Conservation (phyloP, 2,329 filamentous ascomycete species). For the Clarireedia monteithiana region DNA sequence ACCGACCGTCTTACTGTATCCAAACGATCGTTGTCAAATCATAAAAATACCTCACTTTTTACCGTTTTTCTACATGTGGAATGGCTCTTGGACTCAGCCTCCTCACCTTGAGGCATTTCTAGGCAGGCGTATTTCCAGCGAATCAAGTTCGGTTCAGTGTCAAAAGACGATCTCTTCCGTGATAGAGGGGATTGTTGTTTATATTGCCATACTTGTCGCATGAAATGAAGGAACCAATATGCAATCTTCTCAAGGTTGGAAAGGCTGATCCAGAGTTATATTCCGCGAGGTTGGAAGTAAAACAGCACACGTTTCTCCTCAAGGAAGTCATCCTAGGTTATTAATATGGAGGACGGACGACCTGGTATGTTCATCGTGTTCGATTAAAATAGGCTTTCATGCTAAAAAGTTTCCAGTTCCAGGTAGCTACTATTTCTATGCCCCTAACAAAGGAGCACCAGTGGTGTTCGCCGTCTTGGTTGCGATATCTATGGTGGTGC, state of each 20-base stretch:
- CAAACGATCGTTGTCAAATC: background rate
- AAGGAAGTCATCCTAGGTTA: background rate
- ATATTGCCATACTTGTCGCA: no score
- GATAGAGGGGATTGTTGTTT: no score
- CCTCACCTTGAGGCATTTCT: background rate
- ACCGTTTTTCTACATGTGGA: background rate
- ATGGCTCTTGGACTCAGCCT: background rate
- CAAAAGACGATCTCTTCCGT: no score
- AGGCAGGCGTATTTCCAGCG: background rate
- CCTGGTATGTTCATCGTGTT: background rate
- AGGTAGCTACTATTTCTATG: constrained; percentile 39
- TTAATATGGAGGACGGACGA: constrained; percentile 8
- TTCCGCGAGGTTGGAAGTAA: background rate
- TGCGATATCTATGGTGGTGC: constrained; percentile 36
- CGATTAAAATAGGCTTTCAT: background rate
- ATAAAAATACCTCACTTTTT: background rate
- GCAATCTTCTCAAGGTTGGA: no score
- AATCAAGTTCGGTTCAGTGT: background rate
- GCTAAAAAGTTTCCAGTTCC: constrained; percentile 15
- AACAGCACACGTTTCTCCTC: no score
- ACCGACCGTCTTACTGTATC: background rate
- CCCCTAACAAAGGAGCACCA: constrained; percentile 46
- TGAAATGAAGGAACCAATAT: no score
- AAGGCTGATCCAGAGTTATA: background rate
- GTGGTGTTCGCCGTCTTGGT: constrained; percentile 45